Evolutionary conservation across 2,329 filamentous ascomycete species (phyloP).

Genomic region (Purpureocillium takamizusanense): DNA sequence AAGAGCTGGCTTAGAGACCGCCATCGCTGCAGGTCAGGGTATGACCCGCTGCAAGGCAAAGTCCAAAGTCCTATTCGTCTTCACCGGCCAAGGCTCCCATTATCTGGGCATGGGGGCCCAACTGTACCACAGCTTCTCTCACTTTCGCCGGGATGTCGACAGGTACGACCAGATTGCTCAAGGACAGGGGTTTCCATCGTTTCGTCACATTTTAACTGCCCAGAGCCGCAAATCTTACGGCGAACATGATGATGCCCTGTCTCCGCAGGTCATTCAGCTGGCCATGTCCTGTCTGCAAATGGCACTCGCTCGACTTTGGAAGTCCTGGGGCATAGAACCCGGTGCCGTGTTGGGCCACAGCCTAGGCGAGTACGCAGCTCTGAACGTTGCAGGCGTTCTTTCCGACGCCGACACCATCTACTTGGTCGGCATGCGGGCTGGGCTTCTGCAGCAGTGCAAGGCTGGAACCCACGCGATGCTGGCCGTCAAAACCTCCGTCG

Average conservation of each 20-base stretch:
- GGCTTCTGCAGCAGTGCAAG: constrained; percentile 45
- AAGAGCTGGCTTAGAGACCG: background rate
- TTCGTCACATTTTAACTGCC: constrained; percentile 31
- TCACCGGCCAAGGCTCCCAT: constrained; percentile 35
- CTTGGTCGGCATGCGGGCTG: constrained; percentile 51
- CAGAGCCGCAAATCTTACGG: too few species aligned
- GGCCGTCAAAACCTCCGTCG: constrained; percentile 16
- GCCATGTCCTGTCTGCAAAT: constrained; percentile 29
- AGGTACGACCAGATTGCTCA: constrained; percentile 20
- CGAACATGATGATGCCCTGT: constrained; percentile 8
- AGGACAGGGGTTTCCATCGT: constrained; percentile 26
- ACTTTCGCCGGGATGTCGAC: constrained; percentile 23
- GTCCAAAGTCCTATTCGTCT: constrained; percentile 23
- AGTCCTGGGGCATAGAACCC: constrained; percentile 26
- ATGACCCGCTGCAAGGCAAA: too few species aligned
- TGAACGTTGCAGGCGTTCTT: constrained; percentile 61
- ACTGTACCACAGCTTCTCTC: constrained; percentile 20
- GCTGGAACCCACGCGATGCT: constrained; percentile 23
- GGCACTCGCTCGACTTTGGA: constrained; percentile 32
- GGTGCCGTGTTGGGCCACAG: constrained; percentile 41
- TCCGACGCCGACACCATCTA: constrained; percentile 59
- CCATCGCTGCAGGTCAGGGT: background rate
- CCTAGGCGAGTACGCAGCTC: constrained; percentile 65
- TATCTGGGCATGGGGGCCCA: constrained; percentile 21
- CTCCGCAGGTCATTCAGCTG: constrained; percentile 24